Base-by-base conservation (phyloP, 2,329 filamentous ascomycete species). In the Fusarium sterilihyphosum region DNA sequence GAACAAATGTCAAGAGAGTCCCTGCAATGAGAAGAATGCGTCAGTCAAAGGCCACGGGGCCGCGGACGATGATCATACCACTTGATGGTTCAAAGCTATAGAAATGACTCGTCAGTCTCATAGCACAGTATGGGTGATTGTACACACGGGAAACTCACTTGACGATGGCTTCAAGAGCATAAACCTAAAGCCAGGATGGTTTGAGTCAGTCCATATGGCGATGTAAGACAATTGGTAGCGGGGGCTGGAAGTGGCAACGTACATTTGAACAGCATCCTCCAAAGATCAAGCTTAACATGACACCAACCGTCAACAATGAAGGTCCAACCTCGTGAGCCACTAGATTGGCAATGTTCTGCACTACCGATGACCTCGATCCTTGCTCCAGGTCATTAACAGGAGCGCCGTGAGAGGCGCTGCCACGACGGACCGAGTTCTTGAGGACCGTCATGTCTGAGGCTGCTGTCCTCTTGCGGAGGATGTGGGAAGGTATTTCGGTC, bases 251-350 rank as follows among this genome's bases (percentile, higher is more conserved):
- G 35, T 44, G 56, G 53, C 24, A 33, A 62, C 91, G 83, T 86
- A 95, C 95, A 88, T 98, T 98, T 41, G 94, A 94, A 84, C 95
- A 98, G 81, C 95, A 98, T 37, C 96, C 96, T 59, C 96, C 96
- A 82, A 99, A 98, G 68, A 99, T 98, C 75, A 98, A 88, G 59
- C 88, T 88, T 66, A 96, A 88, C 88, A 97, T 97, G 65, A 88
- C 86, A 29, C 87, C 86, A 52, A 92, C 86, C 65, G 89, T 88
- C 43, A 93, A 82, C 88, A 83, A 57, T 35, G 81, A 78, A 11
- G 81, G 78, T 8, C 76, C 79, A 52, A 76, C 71, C 66, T 79
- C 77, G 31, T 60, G 40, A 46, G 67, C 67, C 60, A 77, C 60
- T n/a, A 76, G 61, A 31, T 62, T 75, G 29, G 78, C 76, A 60